phyloP scores from a whole-genome alignment of 306 rosid species.

The Castanea mollissima region DNA sequence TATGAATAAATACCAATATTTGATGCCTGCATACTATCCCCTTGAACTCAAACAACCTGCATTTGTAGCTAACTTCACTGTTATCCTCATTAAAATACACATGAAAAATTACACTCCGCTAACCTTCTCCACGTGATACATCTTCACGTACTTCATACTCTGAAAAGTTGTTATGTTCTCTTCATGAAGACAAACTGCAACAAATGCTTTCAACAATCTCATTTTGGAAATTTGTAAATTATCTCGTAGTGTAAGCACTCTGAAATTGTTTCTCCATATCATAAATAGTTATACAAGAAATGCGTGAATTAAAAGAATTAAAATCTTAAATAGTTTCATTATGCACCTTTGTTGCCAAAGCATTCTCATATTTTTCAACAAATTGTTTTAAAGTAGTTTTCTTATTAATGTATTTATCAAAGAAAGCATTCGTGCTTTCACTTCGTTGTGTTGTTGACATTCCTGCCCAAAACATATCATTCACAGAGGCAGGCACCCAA shows the following conservation, averaged over 20 bases:
- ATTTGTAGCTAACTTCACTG: too few species aligned
- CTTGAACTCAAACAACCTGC: too few species aligned
- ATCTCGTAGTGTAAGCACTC: not conserved
- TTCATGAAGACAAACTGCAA: not conserved
- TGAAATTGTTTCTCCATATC: slow-evolving; percentile 7
- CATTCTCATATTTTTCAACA: not conserved
- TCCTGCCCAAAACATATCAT: not conserved
- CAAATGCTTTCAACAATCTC: not conserved
- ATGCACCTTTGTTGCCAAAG: not conserved
- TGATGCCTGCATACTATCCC: too few species aligned
- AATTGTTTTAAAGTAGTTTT: slow-evolving; percentile 3
- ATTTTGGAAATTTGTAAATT: slow-evolving; percentile 9
- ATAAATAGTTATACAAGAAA: slow-evolving; percentile 6
- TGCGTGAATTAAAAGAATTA: not conserved
- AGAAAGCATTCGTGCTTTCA: slow-evolving; percentile 1
- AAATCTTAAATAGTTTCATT: not conserved
- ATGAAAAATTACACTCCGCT: too few species aligned
- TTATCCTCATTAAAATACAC: too few species aligned
- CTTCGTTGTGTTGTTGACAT: not conserved
- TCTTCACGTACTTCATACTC: too few species aligned
- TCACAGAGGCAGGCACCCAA: not conserved
- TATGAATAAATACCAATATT: too few species aligned
- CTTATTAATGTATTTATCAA: not conserved
- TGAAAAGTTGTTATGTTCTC: too few species aligned
- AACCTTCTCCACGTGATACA: too few species aligned